Evolutionary conservation across 176 grass and related monocot genomes (phyloP), one percentile per base, ranked within the genome.

Genomic region (Phoenix roebelenii): DNA sequence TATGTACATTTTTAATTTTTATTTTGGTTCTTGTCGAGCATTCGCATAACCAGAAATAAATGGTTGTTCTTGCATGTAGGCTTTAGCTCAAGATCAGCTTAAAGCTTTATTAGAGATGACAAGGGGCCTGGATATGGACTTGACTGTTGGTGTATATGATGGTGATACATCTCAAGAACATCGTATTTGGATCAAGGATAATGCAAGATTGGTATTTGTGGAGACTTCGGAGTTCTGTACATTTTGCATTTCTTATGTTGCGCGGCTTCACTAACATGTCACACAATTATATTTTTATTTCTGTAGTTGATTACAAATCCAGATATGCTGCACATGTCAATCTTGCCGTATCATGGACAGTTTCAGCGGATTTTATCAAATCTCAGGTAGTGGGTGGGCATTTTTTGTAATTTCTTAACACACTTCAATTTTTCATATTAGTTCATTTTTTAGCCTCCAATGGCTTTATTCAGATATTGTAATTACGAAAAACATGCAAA

Each of bases 1-100:
- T 44, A 44, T 44, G 35, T 44, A 44, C 29, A 44, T 44, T 44
- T 35, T 44, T 44, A 14, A 12, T 12, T 44, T 12, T 14, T 10
- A 35, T 35, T 35, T 35, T 35, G 7, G 32, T 35, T 35, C 6
- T 35, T 35, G 32, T 35, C 14, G 10, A 12, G 35, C 35, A 12
- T 44, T 12, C 35, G 12, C 35, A 44, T 44, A 44, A 44, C 35
- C 35, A 44, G 35, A 44, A 44, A 44, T 44, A 44, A 10, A 10
- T 44, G 35, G 9, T 10, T 12, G 35, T 39, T 44, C 35, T 72
- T 15, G 68, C 71, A 78, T 76, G 52, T 54, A 96, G 92, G 92
- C 92, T 69, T 90, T 97, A 77, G 84, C 92, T 80, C 92, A 90
- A 84, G 87, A 97, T 75, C 92, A 97, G 25, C 71, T 91, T 58